These are phyloP conservation scores for Pholiota microspora DNA, from an alignment of 768 basidiomycete species.

Conservation along the genomic window DNA sequence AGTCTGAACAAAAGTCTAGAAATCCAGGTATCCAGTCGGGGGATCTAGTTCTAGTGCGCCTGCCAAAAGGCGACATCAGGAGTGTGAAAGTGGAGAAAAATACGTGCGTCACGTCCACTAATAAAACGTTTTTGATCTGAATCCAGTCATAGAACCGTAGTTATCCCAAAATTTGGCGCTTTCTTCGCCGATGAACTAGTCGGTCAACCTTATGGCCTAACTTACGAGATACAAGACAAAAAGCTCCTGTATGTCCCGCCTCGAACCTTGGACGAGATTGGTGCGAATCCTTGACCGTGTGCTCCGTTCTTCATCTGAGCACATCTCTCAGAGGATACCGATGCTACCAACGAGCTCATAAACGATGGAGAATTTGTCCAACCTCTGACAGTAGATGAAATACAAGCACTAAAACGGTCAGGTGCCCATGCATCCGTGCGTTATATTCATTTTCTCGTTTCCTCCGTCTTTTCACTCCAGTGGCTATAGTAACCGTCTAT, in stretches of 20 bases:
- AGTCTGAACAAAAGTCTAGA: conserved; percentile 20
- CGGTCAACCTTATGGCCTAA: conserved; percentile 81
- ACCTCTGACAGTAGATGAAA: conserved; percentile 80
- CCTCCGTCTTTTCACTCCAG: conserved; percentile 16
- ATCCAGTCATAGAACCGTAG: conserved; percentile 50
- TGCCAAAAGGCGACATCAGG: conserved; percentile 80
- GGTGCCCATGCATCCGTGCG: conserved; percentile 77
- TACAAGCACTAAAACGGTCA: conserved; percentile 76
- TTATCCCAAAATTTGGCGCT: conserved; percentile 82
- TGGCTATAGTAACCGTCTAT: conserved; percentile 11
- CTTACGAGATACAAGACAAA: conserved; percentile 82
- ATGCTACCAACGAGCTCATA: conserved; percentile 95
- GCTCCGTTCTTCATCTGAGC: not conserved
- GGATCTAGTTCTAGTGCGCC: conserved; percentile 72
- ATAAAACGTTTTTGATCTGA: conserved; percentile 2
- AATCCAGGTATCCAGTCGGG: conserved; percentile 53
- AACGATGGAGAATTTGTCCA: conserved; percentile 85
- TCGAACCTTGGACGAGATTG: conserved; percentile 72
- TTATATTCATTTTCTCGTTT: conserved; percentile 8
- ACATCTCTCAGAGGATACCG: conserved; percentile 80
- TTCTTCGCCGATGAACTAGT: conserved; percentile 80
- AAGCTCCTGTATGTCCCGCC: conserved; percentile 63
- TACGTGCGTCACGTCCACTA: conserved; percentile 46
- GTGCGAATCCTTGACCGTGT: conserved; percentile 33
- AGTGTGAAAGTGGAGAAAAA: conserved; percentile 71